Conservation (phyloP, 257 asterid species). For the Fraxinus quadrangulata region DNA sequence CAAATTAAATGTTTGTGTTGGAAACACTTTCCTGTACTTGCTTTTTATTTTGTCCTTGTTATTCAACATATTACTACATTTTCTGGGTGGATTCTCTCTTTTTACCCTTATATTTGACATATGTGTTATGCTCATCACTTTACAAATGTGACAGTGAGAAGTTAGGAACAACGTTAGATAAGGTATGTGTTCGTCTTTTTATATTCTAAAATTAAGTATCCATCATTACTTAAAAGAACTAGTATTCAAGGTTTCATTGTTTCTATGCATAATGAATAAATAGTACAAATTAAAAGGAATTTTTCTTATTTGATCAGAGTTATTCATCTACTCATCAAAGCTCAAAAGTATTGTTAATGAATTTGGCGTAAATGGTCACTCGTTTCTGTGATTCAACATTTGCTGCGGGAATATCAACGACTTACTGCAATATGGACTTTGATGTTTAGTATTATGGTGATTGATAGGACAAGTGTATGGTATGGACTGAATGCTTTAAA, state of each 20-base stretch:
- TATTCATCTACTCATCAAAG: neutral
- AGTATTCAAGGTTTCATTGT: neutral
- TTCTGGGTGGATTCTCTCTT: conserved; percentile 1
- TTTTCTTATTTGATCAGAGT: neutral
- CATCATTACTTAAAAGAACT: neutral
- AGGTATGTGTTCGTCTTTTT: neutral
- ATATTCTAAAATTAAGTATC: neutral
- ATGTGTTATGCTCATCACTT: neutral
- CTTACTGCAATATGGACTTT: neutral
- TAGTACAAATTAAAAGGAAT: neutral
- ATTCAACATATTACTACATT: neutral
- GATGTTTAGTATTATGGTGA: neutral
- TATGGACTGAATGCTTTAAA: neutral
- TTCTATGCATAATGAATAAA: neutral
- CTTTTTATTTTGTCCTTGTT: neutral
- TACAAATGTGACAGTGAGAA: neutral
- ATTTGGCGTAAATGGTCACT: neutral
- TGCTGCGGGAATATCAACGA: neutral
- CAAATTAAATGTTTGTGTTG: neutral
- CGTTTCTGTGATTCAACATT: neutral
- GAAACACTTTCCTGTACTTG: neutral
- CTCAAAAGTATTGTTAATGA: neutral
- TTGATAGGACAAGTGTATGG: neutral
- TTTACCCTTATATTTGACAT: neutral
- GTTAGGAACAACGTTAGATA: neutral